Percentiles rank a stretch among this genome's conserved stretches.
phyloP scores from a whole-genome alignment of 768 basidiomycete genomes.

The Rhodosporidiobolus odoratus region DNA sequence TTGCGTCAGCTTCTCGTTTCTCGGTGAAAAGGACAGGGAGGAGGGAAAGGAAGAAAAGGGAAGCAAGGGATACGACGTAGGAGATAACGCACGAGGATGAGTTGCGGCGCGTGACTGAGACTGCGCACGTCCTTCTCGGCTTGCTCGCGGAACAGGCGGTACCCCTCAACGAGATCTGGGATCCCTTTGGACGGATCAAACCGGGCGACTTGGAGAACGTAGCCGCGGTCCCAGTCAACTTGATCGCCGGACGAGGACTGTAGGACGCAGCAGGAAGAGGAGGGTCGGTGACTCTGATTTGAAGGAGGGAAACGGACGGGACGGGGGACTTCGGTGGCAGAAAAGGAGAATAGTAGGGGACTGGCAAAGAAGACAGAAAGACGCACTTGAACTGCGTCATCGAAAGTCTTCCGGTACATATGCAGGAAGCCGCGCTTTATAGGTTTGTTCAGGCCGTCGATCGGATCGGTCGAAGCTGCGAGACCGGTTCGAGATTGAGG shows the following conservation, averaged over 20 bases:
- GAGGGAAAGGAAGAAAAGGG: background rate
- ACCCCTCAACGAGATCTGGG: constrained; percentile 59
- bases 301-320: too few species aligned
- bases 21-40: background rate
- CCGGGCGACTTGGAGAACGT: constrained; percentile 85
- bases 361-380: background rate
- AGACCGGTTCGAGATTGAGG: background rate
- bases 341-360: background rate
- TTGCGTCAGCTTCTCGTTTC: background rate
- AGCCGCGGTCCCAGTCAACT: constrained; percentile 58
- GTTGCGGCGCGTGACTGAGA: constrained; percentile 43
- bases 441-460: constrained; percentile 92
- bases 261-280: background rate
- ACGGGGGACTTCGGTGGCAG: too few species aligned
- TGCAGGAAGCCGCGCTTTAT: constrained; percentile 48
- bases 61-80: too few species aligned
- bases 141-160: constrained; percentile 70
- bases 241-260: constrained; percentile 44
- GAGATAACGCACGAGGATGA: constrained; percentile 44
- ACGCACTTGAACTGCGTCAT: constrained; percentile 38
- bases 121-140: constrained; percentile 46
- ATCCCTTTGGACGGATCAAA: constrained; percentile 74
- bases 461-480: constrained; percentile 46
- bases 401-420: constrained; percentile 45
- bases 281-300: too few species aligned